phyloP scores from a whole-genome alignment of 768 basidiomycete genomes.

The Mycena floridula region DNA sequence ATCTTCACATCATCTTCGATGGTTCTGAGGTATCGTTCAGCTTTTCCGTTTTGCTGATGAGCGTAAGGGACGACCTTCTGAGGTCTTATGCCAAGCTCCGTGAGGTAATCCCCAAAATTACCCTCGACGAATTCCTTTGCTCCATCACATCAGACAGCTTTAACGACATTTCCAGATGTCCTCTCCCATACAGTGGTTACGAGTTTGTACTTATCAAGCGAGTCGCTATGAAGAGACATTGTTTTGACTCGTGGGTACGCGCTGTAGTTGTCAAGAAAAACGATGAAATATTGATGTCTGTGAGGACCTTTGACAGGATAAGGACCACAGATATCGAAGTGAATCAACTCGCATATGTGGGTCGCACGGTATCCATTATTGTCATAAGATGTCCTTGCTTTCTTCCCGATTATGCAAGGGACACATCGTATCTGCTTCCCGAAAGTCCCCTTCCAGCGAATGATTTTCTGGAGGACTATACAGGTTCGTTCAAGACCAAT shows the following conservation, averaged over 20 bases:
- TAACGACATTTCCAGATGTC: not conserved
- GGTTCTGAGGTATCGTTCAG: not conserved
- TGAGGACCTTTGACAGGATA: not conserved
- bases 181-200: not conserved
- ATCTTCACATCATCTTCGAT: not conserved
- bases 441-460: not conserved
- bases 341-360: not conserved
- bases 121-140: constrained; percentile 1
- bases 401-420: not conserved
- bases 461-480: not conserved
- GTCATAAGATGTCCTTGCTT: not conserved
- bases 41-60: not conserved
- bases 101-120: not conserved
- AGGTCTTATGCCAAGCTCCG: not conserved
- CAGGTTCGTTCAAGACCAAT: not conserved
- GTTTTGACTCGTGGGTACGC: not conserved
- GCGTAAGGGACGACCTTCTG: not conserved
- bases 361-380: not conserved
- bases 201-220: not conserved
- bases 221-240: not conserved
- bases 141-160: not conserved
- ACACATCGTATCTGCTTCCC: not conserved
- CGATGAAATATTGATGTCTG: not conserved
- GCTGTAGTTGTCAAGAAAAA: not conserved
- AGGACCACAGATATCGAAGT: not conserved